These are phyloP conservation scores for Globisporangium carolinianum DNA, from an alignment of 352 stramenopile species.

Conservation along the genomic window DNA sequence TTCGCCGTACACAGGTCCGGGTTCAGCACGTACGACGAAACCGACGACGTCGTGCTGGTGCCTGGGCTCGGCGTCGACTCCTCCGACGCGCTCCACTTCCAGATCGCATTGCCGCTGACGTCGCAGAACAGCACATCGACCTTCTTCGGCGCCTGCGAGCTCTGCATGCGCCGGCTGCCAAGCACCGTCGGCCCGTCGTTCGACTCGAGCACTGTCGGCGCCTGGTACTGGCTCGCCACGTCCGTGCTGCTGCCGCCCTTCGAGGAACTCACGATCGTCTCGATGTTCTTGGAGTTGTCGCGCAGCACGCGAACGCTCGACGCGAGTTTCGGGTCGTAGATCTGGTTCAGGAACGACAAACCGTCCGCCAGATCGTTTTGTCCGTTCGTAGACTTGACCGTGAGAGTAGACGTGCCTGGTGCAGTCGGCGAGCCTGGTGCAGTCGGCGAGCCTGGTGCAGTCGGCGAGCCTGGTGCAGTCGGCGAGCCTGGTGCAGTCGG, in stretches of 20 bases:
- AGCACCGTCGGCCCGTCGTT: constrained; percentile 21
- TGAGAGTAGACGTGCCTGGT: constrained; percentile 9
- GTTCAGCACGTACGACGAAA: constrained; percentile 15
- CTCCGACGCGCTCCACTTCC: constrained; percentile 52
- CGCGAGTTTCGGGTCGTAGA: constrained; percentile 45
- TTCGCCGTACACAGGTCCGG: constrained; percentile 13
- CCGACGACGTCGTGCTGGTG: constrained; percentile 24
- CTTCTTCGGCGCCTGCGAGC: constrained; percentile 13
- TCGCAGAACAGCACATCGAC: constrained; percentile 69
- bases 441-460: not conserved
- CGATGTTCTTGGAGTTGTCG: constrained; percentile 41
- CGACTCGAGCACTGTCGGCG: constrained; percentile 37
- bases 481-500: not conserved
- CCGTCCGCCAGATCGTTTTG: constrained; percentile 20
- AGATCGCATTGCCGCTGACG: constrained; percentile 64
- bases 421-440: constrained; percentile 2
- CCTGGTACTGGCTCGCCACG: constrained; percentile 29
- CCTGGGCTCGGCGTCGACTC: constrained; percentile 22
- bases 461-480: not conserved
- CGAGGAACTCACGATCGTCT: constrained; percentile 55
- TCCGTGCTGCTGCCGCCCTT: constrained; percentile 18
- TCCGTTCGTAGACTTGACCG: constrained; percentile 12
- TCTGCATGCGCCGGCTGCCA: constrained; percentile 23
- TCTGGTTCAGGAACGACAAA: constrained; percentile 35
- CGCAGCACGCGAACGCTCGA: constrained; percentile 36